A percentile compares a stretch with the other conserved stretches of the same genome.
Conservation (phyloP, 768 basidiomycete species). For the Macrocybe gigantea region DNA sequence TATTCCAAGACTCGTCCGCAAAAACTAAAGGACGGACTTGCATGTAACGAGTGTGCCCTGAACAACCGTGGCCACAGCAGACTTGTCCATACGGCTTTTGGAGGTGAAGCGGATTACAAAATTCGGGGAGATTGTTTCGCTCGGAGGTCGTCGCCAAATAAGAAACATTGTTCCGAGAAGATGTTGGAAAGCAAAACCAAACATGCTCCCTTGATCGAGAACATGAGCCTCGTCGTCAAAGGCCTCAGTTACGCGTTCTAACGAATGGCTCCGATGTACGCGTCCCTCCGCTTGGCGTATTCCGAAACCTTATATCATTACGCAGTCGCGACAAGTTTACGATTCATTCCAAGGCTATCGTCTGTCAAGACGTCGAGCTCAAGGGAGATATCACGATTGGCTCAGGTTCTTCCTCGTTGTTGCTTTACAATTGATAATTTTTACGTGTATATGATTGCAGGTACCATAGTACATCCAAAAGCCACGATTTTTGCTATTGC, state of each 20-base stretch:
- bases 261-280: slow-evolving; percentile 1
- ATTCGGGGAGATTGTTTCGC: not conserved
- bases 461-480: slow-evolving; percentile 89
- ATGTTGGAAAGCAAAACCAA: not conserved
- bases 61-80: slow-evolving; percentile 37
- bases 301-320: not conserved
- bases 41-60: slow-evolving; percentile 64
- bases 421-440: not conserved
- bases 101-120: not conserved
- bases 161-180: not conserved
- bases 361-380: slow-evolving; percentile 91
- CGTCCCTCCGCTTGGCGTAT: not conserved
- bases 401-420: slow-evolving; percentile 39
- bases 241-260: not conserved
- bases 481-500: slow-evolving; percentile 89
- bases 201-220: not conserved
- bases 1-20: slow-evolving; percentile 16
- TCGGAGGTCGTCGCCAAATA: not conserved
- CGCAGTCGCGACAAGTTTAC: slow-evolving; percentile 81
- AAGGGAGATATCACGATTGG: slow-evolving; percentile 94
- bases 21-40: slow-evolving; percentile 59
- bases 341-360: slow-evolving; percentile 85
- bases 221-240: not conserved
- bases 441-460: slow-evolving; percentile 25
- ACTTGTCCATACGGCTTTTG: slow-evolving; percentile 22